Percentiles rank a stretch among this genome's conserved stretches.
Evolutionary conservation across 78 protist species (phyloP).

Genomic region (Guillardia theta): DNA sequence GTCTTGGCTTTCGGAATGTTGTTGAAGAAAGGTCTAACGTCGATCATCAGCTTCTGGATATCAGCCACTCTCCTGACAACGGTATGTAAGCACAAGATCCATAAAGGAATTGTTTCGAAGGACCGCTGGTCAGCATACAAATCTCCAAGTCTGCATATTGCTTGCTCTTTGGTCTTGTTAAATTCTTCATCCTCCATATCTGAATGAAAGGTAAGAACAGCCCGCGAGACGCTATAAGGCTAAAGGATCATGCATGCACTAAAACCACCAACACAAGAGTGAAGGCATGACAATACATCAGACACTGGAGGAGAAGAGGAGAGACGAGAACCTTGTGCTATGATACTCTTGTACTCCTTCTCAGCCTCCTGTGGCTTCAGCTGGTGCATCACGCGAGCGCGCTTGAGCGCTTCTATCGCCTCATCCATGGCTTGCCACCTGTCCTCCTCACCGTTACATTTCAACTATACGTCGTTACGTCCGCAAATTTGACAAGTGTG

Average conservation of each 20-base stretch:
- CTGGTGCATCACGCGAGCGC: too few species aligned
- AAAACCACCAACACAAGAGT: too few species aligned
- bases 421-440: background rate
- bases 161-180: slow-evolving; percentile 39
- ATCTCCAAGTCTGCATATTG: slow-evolving; percentile 48
- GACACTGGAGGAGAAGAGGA: too few species aligned
- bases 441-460: background rate
- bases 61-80: background rate
- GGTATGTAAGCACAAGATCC: too few species aligned
- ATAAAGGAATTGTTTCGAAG: background rate
- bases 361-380: background rate
- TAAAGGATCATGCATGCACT: too few species aligned
- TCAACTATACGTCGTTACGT: background rate
- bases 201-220: too few species aligned
- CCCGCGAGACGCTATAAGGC: background rate
- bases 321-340: background rate
- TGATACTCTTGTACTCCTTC: background rate
- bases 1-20: slow-evolving; percentile 89
- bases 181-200: slow-evolving; percentile 35
- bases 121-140: background rate
- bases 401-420: background rate
- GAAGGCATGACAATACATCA: too few species aligned
- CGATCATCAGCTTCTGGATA: slow-evolving; percentile 7
- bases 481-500: too few species aligned
- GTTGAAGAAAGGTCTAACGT: slow-evolving; percentile 65